Conservation (phyloP, 768 basidiomycete species). For the Naganishia kalamii region DNA sequence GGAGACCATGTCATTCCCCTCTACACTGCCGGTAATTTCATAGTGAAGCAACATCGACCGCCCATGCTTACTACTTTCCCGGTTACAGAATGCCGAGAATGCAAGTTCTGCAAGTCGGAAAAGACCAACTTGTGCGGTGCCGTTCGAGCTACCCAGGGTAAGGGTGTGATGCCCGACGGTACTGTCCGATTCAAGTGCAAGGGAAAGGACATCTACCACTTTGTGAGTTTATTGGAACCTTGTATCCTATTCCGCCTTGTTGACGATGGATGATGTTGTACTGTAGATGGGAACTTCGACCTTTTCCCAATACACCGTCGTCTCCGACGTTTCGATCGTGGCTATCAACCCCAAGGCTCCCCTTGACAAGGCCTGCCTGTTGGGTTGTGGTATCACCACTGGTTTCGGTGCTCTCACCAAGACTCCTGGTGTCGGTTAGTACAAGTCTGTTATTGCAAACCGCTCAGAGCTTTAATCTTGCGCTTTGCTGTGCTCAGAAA, state of each 20-base stretch:
- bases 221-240: slow-evolving; percentile 48
- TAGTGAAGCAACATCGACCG: background rate
- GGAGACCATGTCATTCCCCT: slow-evolving; percentile 98
- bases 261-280: background rate
- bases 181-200: slow-evolving; percentile 81
- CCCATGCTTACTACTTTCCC: background rate
- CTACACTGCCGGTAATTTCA: slow-evolving; percentile 73
- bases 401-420: slow-evolving; percentile 94
- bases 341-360: slow-evolving; percentile 78
- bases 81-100: slow-evolving; percentile 54
- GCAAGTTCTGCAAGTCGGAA: slow-evolving; percentile 85
- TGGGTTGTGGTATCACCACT: slow-evolving; percentile 91
- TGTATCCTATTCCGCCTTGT: background rate
- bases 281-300: slow-evolving; percentile 85
- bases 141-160: slow-evolving; percentile 79
- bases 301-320: slow-evolving; percentile 99
- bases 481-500: slow-evolving; percentile 50
- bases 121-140: slow-evolving; percentile 98
- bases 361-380: slow-evolving; percentile 90
- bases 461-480: background rate
- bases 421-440: slow-evolving; percentile 59
- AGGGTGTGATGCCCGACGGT: slow-evolving; percentile 89
- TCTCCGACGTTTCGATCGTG: slow-evolving; percentile 93
- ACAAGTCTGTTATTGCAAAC: background rate
- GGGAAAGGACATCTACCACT: slow-evolving; percentile 81